Base-by-base conservation (phyloP, 2,329 filamentous ascomycete genomes). In the Chaetomium globosum region DNA sequence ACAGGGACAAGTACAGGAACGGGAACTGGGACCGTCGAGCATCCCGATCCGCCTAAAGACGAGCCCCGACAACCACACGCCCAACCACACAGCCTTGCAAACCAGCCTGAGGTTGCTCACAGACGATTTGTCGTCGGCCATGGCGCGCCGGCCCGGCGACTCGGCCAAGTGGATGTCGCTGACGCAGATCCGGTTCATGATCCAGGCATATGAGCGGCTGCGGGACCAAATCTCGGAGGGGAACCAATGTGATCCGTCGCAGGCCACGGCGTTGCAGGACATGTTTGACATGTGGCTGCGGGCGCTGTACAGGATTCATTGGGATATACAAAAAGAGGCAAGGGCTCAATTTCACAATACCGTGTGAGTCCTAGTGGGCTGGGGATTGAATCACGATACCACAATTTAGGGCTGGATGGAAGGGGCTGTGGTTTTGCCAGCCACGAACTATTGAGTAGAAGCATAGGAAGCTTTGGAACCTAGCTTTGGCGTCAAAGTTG, bases 101-200 rank as follows among this genome's bases (percentile, higher is more conserved):
- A 81, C 84, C 51, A 82, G 81, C 58, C 73, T 84, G 10, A 79
- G 84, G 59, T 76, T 86, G 2, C 76, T 86, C 48, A 80, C 79
- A 4, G 77, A 77, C 23, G 83, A 86, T 66, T 75, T 86, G 9
- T 78, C 81, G 0, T 79, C 80, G 0, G 79, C 79, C 0, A 68
- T 82, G 48, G 52, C 63, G 43, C 73, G 59, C 61, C 73, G 73
- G 60, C 64, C 71, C 23, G 21, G 64, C 10, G 71, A 69, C 2
- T 63, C 72, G 19, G 73, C 57, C 49, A 3, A n/a, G 26, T 77
- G 80, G 43, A 77, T 78, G 0, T 78, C 82, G 16, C 78, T 80
- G 1, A 71, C 86, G 49, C 83, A 86, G 70, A 73, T 85, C 21
- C 82, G 81, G 80, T 77, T 83, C 52, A 85, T 86, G 83, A 86